Percentiles rank a stretch among this genome's conserved stretches.
Evolutionary conservation across 805 yeast species (phyloP).

Genomic region (Wickerhamomyces ciferrii): DNA sequence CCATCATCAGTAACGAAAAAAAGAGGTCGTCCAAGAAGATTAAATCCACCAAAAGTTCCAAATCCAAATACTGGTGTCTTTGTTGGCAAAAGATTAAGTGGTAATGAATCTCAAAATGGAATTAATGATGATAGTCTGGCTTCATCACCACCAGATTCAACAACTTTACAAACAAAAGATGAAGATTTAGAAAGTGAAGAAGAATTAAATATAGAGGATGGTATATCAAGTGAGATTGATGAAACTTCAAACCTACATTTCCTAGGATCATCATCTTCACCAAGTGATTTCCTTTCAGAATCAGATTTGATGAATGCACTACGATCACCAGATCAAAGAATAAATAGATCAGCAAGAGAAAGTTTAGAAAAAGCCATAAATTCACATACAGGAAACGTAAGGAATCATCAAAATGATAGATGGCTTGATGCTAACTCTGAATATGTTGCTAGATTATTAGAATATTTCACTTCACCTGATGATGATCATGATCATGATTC

Average conservation of each 20-base stretch:
- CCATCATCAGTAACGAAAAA: slow-evolving; percentile 11
- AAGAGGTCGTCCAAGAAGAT: slow-evolving; percentile 22
- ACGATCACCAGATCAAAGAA: slow-evolving; percentile 21
- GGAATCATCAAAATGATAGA: slow-evolving; percentile 23
- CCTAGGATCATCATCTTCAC: slow-evolving; percentile 35
- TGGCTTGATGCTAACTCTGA: slow-evolving; percentile 35
- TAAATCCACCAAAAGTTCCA: slow-evolving; percentile 4
- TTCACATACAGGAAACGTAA: slow-evolving; percentile 9
- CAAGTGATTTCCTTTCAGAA: slow-evolving; percentile 51
- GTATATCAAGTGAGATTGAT: slow-evolving; percentile 30
- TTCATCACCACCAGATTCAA: slow-evolving; percentile 5
- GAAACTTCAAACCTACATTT: background rate
- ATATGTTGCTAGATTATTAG: slow-evolving; percentile 36
- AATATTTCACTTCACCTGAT: slow-evolving; percentile 40
- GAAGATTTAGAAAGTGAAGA: slow-evolving; percentile 9
- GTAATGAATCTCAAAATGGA: background rate
- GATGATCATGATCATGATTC: slow-evolving; percentile 23
- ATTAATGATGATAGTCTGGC: background rate
- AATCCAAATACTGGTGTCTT: slow-evolving; percentile 21
- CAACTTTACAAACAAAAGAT: background rate
- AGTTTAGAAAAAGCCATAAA: slow-evolving; percentile 17
- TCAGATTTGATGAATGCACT: slow-evolving; percentile 41
- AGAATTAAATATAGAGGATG: slow-evolving; percentile 27
- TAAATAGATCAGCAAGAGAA: slow-evolving; percentile 17
- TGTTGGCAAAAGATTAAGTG: slow-evolving; percentile 11